Evolutionary conservation across 345 rosid species (phyloP), one percentile per base, ranked within the genome.

Genomic region (Gossypium herbaceum): DNA sequence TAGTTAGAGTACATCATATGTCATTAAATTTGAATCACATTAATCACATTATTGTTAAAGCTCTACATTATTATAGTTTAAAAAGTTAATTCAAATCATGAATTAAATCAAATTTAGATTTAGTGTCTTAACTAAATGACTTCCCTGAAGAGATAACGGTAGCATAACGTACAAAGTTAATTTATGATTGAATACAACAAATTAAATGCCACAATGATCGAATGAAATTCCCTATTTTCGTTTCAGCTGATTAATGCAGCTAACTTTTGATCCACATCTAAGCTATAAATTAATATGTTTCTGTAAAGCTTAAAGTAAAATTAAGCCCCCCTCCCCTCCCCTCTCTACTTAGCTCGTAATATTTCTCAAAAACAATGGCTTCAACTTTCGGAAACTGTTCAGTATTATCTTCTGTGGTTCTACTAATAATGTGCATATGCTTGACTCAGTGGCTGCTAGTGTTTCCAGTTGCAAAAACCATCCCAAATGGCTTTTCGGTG

Each of bases 401-500:
- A 22, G 29, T 57, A 9, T 22, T 15, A 20, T 34, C 12, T 29
- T 7, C 66, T 27, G 9, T 19, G 16, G 52, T 19, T 65, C 44
- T 11, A 2, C 59, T 19, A 7, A 1, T 29, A 65, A 9, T 44
- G 52, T 65, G 16, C 17, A 39, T 52, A 3, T n/a, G 67, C 69
- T 68, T 61, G 19, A 12, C 50, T 72, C 70, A 5, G 24, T 47
- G 9, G 34, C 0, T 64, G 50, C 19, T 71, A 10, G 17, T 57
- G n/a, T 19, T 69, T 65, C n/a, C 62, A 0, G 2, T 15, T 0
- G 22, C 19, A 2, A 50, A 71, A 66, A 47, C 80, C 41, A 4
- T 0, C 34, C 12, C 54, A 15, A 48, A 22, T 10, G 78, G 76
- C 63, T 80, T 89, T 64, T 82, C 62, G 29, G 66, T 84, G 7